Evolutionary conservation across 257 asterid genomes (phyloP).

Genomic region (Perilla frutescens): DNA sequence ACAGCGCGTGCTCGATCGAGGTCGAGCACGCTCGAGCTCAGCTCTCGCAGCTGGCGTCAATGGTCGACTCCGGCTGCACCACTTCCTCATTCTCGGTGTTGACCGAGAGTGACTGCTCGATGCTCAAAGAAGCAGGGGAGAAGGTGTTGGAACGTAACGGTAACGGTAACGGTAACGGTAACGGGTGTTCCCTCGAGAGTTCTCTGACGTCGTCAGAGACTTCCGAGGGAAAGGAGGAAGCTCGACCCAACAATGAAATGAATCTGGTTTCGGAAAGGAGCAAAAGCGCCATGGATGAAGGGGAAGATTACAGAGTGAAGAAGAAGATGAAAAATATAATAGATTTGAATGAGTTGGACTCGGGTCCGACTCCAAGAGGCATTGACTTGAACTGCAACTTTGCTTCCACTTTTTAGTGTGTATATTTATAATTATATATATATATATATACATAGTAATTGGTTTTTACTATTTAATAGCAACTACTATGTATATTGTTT

Average conservation of each 20-base stretch:
- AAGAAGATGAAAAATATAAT: conserved; percentile 41
- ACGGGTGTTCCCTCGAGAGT: conserved; percentile 64
- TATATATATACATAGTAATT: conserved; percentile 31
- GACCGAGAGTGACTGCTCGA: conserved; percentile 62
- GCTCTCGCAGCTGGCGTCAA: conserved; percentile 71
- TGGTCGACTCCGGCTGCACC: conserved; percentile 71
- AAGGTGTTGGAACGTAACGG: conserved; percentile 36
- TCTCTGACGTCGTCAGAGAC: conserved; percentile 78
- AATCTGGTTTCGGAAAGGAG: conserved; percentile 44
- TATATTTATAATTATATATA: conserved; percentile 23
- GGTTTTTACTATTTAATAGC: conserved; percentile 28
- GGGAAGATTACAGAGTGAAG: background rate
- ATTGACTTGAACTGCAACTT: conserved; percentile 62
- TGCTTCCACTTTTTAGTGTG: conserved; percentile 37
- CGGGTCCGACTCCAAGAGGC: conserved; percentile 44
- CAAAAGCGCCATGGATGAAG: conserved; percentile 33
- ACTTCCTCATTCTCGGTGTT: conserved; percentile 63
- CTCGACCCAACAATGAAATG: conserved; percentile 37
- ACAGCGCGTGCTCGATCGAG: conserved; percentile 59
- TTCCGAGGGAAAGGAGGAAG: conserved; percentile 53
- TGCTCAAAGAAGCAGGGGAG: conserved; percentile 41
- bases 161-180: conserved; percentile 4
- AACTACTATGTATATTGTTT: conserved; percentile 45
- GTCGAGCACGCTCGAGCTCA: conserved; percentile 73
- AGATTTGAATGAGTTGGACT: conserved; percentile 71